phyloP scores from a whole-genome alignment of 768 basidiomycete genomes.

The Mycena crocata region DNA sequence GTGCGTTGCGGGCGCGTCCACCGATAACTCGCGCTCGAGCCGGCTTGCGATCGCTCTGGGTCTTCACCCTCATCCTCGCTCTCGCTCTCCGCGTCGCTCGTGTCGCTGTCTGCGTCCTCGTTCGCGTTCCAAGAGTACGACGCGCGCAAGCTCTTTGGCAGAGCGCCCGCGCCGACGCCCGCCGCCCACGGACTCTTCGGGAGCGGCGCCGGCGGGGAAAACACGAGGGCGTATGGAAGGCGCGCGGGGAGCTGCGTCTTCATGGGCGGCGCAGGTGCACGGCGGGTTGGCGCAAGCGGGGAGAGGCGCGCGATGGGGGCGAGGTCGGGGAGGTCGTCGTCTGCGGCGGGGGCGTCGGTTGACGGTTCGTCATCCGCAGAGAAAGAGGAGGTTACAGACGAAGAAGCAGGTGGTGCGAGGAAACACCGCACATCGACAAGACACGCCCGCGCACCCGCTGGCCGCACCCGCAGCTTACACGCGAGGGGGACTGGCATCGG shows the following conservation, averaged over 20 bases:
- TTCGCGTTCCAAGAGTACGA: not conserved
- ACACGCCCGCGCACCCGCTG: conserved; percentile 6
- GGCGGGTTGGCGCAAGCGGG: conserved; percentile 1
- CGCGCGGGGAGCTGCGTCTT: conserved; percentile 17
- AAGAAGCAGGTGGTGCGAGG: not conserved
- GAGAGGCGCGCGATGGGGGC: conserved; percentile 23
- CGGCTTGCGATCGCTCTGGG: too few relatives aligned
- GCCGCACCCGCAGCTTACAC: conserved; percentile 8
- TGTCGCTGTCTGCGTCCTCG: not conserved
- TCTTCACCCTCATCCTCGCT: not conserved
- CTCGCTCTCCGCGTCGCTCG: not conserved
- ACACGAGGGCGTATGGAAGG: conserved; percentile 24
- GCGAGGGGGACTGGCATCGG: conserved; percentile 5
- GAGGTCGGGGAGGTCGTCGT: conserved; percentile 5
- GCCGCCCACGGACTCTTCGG: conserved; percentile 26
- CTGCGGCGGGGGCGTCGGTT: not conserved
- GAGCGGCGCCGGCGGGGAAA: conserved; percentile 20
- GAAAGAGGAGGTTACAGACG: not conserved
- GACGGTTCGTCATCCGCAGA: not conserved
- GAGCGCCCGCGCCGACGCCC: not conserved
- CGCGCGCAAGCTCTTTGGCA: not conserved
- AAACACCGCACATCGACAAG: not conserved
- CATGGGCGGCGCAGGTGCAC: not conserved
- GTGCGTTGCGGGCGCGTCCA: conserved; percentile 7
- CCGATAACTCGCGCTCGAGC: too few relatives aligned